These are phyloP conservation scores for Annulohypoxylon stygium DNA, from an alignment of 495 filamentous ascomycete species.

Conservation along the genomic window DNA sequence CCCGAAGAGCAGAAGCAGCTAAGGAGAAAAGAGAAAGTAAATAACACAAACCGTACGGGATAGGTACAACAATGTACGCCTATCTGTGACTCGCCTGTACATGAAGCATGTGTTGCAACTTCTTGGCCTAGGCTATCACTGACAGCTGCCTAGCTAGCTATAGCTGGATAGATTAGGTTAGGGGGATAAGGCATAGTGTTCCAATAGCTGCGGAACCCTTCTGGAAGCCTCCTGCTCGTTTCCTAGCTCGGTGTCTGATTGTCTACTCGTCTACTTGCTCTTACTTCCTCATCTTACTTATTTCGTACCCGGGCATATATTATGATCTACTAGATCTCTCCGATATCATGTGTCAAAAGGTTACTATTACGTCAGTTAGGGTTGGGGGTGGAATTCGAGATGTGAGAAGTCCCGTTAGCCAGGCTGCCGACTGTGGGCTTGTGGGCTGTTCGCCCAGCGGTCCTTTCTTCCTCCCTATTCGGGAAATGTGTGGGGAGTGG, in stretches of 20 bases:
- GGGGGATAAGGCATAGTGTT: conserved; percentile 19
- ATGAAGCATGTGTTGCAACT: conserved; percentile 43
- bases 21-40: conserved; percentile 44
- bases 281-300: background rate
- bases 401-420: background rate
- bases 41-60: conserved; percentile 23
- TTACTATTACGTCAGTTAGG: conserved; percentile 14
- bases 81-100: conserved; percentile 21
- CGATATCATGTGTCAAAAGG: conserved; percentile 9
- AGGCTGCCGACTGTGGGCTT: background rate
- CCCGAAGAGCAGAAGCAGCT: conserved; percentile 25
- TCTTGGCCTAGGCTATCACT: conserved; percentile 41
- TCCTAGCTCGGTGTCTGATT: conserved; percentile 10
- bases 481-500: conserved; percentile 46
- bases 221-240: background rate
- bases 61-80: conserved; percentile 17
- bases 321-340: conserved; percentile 3
- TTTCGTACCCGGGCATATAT: conserved; percentile 3
- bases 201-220: conserved; percentile 14
- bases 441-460: background rate
- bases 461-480: conserved; percentile 44
- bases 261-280: background rate
- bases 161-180: conserved; percentile 46
- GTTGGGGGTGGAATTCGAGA: conserved; percentile 1
- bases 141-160: conserved; percentile 49